Evolutionary conservation across 768 basidiomycete species (phyloP).

Genomic region (Kondoa malvinella): DNA sequence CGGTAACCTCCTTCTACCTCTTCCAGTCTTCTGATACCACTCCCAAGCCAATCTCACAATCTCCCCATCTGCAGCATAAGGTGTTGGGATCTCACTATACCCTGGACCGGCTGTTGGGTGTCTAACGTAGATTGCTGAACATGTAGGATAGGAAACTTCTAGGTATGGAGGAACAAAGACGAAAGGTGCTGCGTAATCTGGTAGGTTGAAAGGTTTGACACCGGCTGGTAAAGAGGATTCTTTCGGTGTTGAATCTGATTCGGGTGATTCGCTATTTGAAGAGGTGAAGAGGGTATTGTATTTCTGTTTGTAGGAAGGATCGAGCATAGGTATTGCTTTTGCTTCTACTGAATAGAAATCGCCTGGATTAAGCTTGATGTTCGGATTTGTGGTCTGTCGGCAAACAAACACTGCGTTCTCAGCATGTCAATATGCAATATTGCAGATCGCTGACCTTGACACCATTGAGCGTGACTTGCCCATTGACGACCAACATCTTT

Average conservation of each 20-base stretch:
- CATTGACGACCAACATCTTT: slow-evolving; percentile 64
- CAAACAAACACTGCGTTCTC: neutral
- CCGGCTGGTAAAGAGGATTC: slow-evolving; percentile 5
- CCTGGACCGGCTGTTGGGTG: slow-evolving; percentile 93
- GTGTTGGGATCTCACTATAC: slow-evolving; percentile 86
- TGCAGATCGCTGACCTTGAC: slow-evolving; percentile 52
- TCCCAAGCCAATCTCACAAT: slow-evolving; percentile 73
- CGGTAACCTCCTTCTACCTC: neutral
- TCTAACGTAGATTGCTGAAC: slow-evolving; percentile 79
- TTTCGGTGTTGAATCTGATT: slow-evolving; percentile 19
- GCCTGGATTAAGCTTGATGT: slow-evolving; percentile 75
- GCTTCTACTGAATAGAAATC: slow-evolving; percentile 82
- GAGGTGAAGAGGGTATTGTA: slow-evolving; percentile 13
- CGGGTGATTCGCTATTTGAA: slow-evolving; percentile 4
- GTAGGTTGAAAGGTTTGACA: slow-evolving; percentile 54
- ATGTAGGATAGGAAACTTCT: slow-evolving; percentile 68
- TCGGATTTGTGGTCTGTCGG: slow-evolving; percentile 58
- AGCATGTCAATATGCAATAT: neutral
- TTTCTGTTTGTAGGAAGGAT: slow-evolving; percentile 12
- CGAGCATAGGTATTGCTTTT: slow-evolving; percentile 20
- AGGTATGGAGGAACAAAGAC: slow-evolving; percentile 86
- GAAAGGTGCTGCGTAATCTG: slow-evolving; percentile 71
- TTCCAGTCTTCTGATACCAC: neutral
- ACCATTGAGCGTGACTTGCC: slow-evolving; percentile 75
- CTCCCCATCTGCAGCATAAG: slow-evolving; percentile 89